Conservation (phyloP, 163 green algal genomes). For the Volvox carteri region DNA sequence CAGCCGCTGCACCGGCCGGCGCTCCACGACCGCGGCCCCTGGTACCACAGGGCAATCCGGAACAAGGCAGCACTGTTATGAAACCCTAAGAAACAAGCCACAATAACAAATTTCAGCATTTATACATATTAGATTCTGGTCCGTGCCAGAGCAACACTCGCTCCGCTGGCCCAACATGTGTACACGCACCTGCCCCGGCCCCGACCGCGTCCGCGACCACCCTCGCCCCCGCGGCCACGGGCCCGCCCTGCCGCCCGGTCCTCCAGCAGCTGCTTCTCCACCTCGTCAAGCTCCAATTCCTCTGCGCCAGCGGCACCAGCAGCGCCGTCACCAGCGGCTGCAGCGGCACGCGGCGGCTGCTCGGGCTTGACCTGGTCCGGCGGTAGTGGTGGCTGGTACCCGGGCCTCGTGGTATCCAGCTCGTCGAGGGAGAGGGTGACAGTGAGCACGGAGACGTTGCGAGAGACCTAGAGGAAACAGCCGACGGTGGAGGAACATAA, state of each 20-base stretch:
- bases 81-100: not conserved
- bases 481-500: not conserved
- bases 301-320: not conserved
- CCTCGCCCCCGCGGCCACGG: not conserved
- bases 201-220: slow-evolving; percentile 16
- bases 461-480: slow-evolving; percentile 56
- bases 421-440: slow-evolving; percentile 77
- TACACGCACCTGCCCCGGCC: slow-evolving; percentile 10
- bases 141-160: too few species aligned
- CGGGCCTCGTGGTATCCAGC: slow-evolving; percentile 75
- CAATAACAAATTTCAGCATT: not conserved
- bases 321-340: not conserved
- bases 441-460: slow-evolving; percentile 77
- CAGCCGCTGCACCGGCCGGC: not conserved
- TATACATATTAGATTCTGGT: not conserved
- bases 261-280: slow-evolving; percentile 52
- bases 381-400: slow-evolving; percentile 87
- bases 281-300: slow-evolving; percentile 48
- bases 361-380: slow-evolving; percentile 72
- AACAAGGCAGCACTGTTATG: not conserved
- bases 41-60: not conserved
- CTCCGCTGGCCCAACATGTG: too few species aligned
- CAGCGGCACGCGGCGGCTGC: slow-evolving; percentile 5
- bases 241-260: not conserved
- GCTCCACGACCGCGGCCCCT: slow-evolving; percentile 13